Conservation (phyloP, 2,329 filamentous ascomycete species). For the Karstenula rhodostoma region DNA sequence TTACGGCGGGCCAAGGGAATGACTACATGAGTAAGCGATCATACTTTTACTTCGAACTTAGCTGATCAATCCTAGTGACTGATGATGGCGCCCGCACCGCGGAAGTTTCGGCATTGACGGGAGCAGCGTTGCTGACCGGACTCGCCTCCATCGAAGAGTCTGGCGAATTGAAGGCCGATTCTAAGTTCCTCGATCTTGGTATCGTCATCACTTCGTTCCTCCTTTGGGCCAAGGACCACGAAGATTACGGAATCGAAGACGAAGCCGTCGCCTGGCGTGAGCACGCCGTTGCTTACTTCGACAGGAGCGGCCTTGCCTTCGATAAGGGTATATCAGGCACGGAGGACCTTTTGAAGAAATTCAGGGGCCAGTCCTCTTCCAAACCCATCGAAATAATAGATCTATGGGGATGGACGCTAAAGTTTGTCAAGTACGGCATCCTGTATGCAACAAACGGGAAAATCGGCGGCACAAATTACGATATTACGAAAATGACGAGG, state of each 20-base stretch:
- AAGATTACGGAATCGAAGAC: constrained; percentile 28
- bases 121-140: constrained; percentile 27
- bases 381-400: constrained; percentile 11
- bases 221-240: constrained; percentile 19
- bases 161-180: constrained; percentile 27
- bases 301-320: constrained; percentile 17
- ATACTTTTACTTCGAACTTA: not conserved
- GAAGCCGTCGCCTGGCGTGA: constrained; percentile 18
- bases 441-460: not conserved
- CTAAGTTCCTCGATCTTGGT: constrained; percentile 27
- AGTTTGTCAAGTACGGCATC: constrained; percentile 14
- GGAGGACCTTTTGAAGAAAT: constrained; percentile 17
- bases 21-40: constrained; percentile 9
- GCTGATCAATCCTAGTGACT: constrained; percentile 11
- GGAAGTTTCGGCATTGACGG: constrained; percentile 22
- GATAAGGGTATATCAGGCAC: constrained; percentile 19
- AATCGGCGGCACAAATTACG: constrained; percentile 21
- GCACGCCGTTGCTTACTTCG: constrained; percentile 22
- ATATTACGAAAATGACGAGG: constrained; percentile 25
- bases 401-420: constrained; percentile 20
- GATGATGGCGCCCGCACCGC: constrained; percentile 23
- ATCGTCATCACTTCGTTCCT: constrained; percentile 30
- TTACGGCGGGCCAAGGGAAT: constrained; percentile 13
- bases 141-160: constrained; percentile 23
- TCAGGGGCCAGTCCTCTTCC: not conserved